Percentiles rank a stretch among this genome's conserved stretches.
phyloP scores from a whole-genome alignment of 768 basidiomycete genomes.

The Trametes maxima region DNA sequence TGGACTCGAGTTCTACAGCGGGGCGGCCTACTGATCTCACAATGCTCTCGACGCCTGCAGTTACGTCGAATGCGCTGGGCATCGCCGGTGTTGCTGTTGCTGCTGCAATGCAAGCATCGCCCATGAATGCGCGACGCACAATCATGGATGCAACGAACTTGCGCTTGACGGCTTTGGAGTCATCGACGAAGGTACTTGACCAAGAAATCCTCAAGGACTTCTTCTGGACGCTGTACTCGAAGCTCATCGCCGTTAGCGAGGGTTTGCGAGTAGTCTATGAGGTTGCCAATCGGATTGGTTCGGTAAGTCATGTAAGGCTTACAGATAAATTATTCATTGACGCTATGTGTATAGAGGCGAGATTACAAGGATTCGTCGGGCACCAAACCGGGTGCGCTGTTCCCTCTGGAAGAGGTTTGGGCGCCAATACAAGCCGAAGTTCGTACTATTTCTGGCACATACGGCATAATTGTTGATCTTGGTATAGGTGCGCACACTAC shows the following conservation, averaged over 20 bases:
- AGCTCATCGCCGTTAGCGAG: conserved; percentile 91
- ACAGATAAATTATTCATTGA: neutral
- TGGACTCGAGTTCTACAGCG: conserved; percentile 29
- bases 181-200: conserved; percentile 69
- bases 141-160: conserved; percentile 50
- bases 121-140: conserved; percentile 9
- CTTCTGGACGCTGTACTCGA: conserved; percentile 97
- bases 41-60: conserved; percentile 16
- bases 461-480: neutral
- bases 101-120: conserved; percentile 10
- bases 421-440: conserved; percentile 89
- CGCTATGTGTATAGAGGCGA: conserved; percentile 60
- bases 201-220: conserved; percentile 88
- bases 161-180: conserved; percentile 73
- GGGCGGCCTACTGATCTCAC: conserved; percentile 22
- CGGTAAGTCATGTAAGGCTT: conserved; percentile 54
- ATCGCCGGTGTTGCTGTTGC: conserved; percentile 27
- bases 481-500: conserved; percentile 73
- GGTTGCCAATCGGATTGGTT: conserved; percentile 86
- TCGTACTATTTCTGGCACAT: conserved; percentile 16
- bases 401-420: conserved; percentile 89
- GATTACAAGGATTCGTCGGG: conserved; percentile 90
- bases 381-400: conserved; percentile 72
- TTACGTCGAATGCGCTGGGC: conserved; percentile 21
- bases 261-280: conserved; percentile 89